Percentiles rank a stretch among this genome's conserved stretches.
Conservation (phyloP, 176 grass and related monocot species). For the Oropetium thomaeum region DNA sequence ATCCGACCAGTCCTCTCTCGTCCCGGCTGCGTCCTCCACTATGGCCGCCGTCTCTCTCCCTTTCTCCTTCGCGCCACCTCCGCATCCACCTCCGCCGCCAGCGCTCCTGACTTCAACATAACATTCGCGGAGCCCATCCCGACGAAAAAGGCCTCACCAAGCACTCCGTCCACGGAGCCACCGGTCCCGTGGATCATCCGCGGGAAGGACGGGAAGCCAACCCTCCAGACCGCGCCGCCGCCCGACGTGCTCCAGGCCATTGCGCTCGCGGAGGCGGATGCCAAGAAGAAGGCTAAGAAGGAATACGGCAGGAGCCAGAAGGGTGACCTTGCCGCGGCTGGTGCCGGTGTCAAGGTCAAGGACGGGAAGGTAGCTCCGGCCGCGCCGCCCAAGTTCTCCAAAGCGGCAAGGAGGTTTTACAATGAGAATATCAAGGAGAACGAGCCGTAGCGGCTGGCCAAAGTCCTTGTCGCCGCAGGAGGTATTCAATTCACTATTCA, state of each 20-base stretch:
- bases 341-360: conserved; percentile 14
- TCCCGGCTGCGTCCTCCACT: conserved; percentile 24
- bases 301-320: conserved; percentile 25
- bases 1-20: conserved; percentile 35
- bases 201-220: conserved; percentile 53
- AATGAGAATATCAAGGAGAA: conserved; percentile 65
- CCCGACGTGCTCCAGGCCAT: conserved; percentile 59
- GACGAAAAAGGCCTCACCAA: conserved; percentile 39
- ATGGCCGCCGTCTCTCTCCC: conserved; percentile 27
- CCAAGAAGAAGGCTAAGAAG: conserved; percentile 53
- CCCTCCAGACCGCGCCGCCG: conserved; percentile 49
- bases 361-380: conserved; percentile 36
- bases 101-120: conserved; percentile 58
- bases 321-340: background rate
- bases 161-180: conserved; percentile 32
- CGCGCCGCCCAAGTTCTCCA: conserved; percentile 70
- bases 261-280: conserved; percentile 46
- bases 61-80: conserved; percentile 50
- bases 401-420: conserved; percentile 93
- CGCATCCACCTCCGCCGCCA: conserved; percentile 13
- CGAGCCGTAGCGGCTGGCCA: conserved; percentile 65
- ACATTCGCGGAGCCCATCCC: conserved; percentile 49
- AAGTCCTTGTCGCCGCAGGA: conserved; percentile 80
- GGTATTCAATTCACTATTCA: conserved; percentile 27
- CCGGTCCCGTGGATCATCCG: conserved; percentile 65